Base-by-base conservation (phyloP, 352 stramenopile species). In the Phytopythium helicoides region DNA sequence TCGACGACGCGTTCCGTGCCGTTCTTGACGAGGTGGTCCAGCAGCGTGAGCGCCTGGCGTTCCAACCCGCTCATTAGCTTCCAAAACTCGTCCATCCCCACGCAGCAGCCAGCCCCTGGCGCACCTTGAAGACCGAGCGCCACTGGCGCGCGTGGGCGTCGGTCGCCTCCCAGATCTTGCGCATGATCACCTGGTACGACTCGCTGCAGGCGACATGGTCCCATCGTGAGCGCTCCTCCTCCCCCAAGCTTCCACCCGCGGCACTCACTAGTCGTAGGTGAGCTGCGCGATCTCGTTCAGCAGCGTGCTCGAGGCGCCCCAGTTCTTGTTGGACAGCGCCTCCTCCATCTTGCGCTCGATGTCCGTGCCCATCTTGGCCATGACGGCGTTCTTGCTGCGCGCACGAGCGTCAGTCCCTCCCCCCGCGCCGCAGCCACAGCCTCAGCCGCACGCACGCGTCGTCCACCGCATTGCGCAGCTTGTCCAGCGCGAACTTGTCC, bases 261-360 rank as follows among this genome's bases (percentile, higher is more conserved):
- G n/a, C n/a, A n/a, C n/a, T n/a, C n/a, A 94, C 85, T 91, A 95
- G 70, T 99, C 95, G 68, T 97, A 99, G 11, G 96, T 98, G 67
- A 99, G 94, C 57, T 96, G 84, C 48, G 97, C 86, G 62, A 99
- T 98, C 63, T 99, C 94, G 74, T 99, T 99, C 68, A 99, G 84
- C 18, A 98, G 66, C 49, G 96, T 99, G 66, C 89, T 98, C 26
- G 96, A 99, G 11, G 96, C 90, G 25, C 97, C 97, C 97, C 97
- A 99, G 71, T 99, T 99, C 81, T 99, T 99, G 68, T 99, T 98
- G 19, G 96, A 99, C 25, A 99, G 81, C 23, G 97, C 96, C 63
- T 99, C 84, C 66, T 94, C 86, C 61, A 95, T 89, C 64, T 96
- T 94, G 47, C 76, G 71, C 62, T 95, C 87, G 34, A 93, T 81